These are phyloP conservation scores for Euphorbia celastroides DNA, from an alignment of 441 rosid genomes.

Conservation along the genomic window DNA sequence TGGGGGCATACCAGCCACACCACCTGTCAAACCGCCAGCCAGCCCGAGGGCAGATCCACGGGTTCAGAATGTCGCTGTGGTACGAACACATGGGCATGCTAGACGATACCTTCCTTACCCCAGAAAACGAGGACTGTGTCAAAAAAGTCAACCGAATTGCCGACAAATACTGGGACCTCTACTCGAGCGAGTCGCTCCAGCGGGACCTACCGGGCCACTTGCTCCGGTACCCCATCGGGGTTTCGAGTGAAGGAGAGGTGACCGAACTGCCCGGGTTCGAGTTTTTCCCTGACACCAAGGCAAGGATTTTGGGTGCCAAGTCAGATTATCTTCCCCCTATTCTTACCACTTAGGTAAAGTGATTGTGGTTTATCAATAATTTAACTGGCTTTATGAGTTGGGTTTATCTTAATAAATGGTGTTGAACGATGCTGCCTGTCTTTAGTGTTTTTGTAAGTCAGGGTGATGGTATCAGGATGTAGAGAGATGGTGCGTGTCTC, in stretches of 20 bases:
- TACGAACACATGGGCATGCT: conserved; percentile 81
- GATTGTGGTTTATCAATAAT: too few species aligned
- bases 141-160: conserved; percentile 53
- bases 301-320: conserved; percentile 63
- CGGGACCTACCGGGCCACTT: conserved; percentile 69
- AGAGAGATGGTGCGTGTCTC: too few species aligned
- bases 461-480: too few species aligned
- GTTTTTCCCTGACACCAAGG: conserved; percentile 89
- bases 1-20: conserved; percentile 89
- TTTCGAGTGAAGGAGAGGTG: conserved; percentile 45
- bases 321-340: conserved; percentile 84
- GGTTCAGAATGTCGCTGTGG: conserved; percentile 89
- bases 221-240: conserved; percentile 73
- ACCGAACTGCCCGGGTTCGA: conserved; percentile 49
- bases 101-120: conserved; percentile 51
- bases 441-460: too few species aligned
- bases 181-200: conserved; percentile 57
- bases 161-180: conserved; percentile 65
- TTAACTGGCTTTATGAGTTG: too few species aligned
- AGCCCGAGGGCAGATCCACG: conserved; percentile 57
- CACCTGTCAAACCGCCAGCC: conserved; percentile 49
- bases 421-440: too few species aligned
- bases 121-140: conserved; percentile 50
- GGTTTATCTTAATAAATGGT: too few species aligned
- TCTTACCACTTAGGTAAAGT: conserved; percentile 79